phyloP scores from a whole-genome alignment of 2,329 filamentous ascomycete species.

The Colletotrichum sp. region DNA sequence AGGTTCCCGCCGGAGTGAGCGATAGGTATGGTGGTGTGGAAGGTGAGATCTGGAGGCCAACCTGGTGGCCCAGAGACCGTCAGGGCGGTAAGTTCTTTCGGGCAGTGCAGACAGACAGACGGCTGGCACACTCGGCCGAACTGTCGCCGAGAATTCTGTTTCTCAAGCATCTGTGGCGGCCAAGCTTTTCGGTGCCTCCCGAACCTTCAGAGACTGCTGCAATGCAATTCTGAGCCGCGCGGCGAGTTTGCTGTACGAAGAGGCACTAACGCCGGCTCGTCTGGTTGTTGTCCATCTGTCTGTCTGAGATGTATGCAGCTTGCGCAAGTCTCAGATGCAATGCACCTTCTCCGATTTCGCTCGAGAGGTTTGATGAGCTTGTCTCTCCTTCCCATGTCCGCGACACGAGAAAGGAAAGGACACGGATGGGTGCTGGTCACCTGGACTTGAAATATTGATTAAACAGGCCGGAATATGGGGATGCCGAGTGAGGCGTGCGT shows the following conservation, averaged over 20 bases:
- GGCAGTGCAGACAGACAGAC: background rate
- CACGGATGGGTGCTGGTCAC: background rate
- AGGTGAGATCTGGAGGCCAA: background rate
- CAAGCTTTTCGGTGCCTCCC: background rate
- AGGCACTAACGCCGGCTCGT: background rate
- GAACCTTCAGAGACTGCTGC: background rate
- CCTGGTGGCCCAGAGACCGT: background rate
- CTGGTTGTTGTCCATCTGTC: background rate
- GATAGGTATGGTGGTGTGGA: background rate
- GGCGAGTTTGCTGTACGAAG: background rate
- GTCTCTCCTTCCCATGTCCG: background rate
- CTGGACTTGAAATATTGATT: background rate
- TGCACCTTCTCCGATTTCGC: background rate
- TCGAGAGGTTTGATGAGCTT: background rate
- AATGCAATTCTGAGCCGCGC: background rate
- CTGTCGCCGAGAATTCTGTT: background rate
- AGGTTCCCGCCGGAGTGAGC: background rate
- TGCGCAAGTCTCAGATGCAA: conserved; percentile 6
- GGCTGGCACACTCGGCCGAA: background rate
- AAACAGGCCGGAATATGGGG: background rate
- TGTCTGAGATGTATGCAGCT: conserved; percentile 7
- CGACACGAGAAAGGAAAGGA: background rate
- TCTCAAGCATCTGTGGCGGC: background rate
- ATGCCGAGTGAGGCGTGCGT: background rate
- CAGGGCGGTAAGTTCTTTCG: background rate